A percentile compares a stretch with the other conserved stretches of the same genome.
Evolutionary conservation across 208 protist species (phyloP).

Genomic region (Trypanosomatidae sp.): DNA sequence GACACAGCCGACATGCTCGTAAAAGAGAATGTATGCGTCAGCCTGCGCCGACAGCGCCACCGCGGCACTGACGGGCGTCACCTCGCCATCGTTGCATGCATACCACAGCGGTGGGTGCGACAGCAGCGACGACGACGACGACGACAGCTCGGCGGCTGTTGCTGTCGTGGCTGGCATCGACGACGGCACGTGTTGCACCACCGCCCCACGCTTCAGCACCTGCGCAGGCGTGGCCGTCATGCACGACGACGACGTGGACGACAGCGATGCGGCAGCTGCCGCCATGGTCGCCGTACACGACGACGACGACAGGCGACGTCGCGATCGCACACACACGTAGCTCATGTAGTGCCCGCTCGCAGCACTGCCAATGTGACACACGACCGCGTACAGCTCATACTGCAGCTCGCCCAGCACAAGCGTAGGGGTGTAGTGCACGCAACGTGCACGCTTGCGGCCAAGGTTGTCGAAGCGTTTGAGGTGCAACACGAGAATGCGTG

Average conservation of each 20-base stretch:
- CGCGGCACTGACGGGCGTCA: conserved; percentile 14
- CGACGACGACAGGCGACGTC: no score
- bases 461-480: conserved; percentile 65
- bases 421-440: conserved; percentile 38
- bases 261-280: no score
- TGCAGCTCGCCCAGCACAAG: conserved; percentile 18
- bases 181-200: no score
- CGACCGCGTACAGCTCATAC: conserved; percentile 61
- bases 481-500: conserved; percentile 58
- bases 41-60: conserved; percentile 25
- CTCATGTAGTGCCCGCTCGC: conserved; percentile 70
- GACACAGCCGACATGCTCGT: no score
- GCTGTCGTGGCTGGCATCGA: background rate
- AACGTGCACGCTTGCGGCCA: conserved; percentile 36
- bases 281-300: no score
- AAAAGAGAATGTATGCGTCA: conserved; percentile 75
- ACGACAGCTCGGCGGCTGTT: background rate
- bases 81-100: conserved; percentile 59
- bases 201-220: background rate
- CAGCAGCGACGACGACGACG: no score
- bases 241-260: no score
- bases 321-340: no score
- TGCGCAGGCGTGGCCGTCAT: no score
- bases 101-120: conserved; percentile 26
- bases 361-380: conserved; percentile 56